Percentiles rank a stretch among this genome's conserved stretches.
These are phyloP conservation scores for Pseudohalonectria lignicola DNA, from an alignment of 2,329 filamentous ascomycete species.

Conservation along the genomic window DNA sequence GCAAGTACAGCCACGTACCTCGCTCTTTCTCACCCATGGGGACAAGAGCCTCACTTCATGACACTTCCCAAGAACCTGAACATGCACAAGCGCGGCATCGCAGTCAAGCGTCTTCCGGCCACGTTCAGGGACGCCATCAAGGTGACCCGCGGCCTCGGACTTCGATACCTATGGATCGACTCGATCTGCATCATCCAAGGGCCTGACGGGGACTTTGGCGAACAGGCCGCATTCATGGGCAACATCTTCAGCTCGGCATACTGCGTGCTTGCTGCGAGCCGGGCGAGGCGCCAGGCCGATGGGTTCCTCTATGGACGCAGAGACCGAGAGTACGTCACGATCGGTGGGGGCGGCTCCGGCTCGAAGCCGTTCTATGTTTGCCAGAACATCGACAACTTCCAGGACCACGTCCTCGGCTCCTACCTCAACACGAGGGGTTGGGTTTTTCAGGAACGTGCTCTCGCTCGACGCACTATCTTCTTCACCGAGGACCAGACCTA, in stretches of 20 bases:
- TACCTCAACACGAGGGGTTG: conserved; percentile 22
- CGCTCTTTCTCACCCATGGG: conserved; percentile 8
- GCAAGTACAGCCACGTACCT: conserved; percentile 3
- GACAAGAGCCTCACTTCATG: conserved; percentile 5
- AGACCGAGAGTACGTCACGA: conserved; percentile 3
- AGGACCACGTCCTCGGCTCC: conserved; percentile 17
- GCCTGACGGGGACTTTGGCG: conserved; percentile 10
- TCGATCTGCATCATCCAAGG: conserved; percentile 13
- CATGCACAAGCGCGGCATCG: conserved; percentile 1
- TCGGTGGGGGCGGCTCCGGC: neutral
- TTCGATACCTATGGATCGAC: conserved; percentile 14
- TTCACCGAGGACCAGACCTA: conserved; percentile 23
- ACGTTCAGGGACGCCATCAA: conserved; percentile 9
- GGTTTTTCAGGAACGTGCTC: conserved; percentile 26
- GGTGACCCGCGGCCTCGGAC: conserved; percentile 5
- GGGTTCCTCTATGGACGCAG: conserved; percentile 12
- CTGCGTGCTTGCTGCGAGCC: conserved; percentile 14
- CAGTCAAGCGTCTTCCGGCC: conserved; percentile 2
- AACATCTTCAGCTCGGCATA: conserved; percentile 15
- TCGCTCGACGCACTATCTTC: conserved; percentile 23
- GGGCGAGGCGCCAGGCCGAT: conserved; percentile 4
- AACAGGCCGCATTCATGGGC: conserved; percentile 14
- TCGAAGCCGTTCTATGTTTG: conserved; percentile 14
- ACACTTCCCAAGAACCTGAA: conserved; percentile 4
- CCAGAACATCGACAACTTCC: conserved; percentile 21